Base-by-base conservation (phyloP, 352 stramenopile species). In the Phytophthora ramorum region DNA sequence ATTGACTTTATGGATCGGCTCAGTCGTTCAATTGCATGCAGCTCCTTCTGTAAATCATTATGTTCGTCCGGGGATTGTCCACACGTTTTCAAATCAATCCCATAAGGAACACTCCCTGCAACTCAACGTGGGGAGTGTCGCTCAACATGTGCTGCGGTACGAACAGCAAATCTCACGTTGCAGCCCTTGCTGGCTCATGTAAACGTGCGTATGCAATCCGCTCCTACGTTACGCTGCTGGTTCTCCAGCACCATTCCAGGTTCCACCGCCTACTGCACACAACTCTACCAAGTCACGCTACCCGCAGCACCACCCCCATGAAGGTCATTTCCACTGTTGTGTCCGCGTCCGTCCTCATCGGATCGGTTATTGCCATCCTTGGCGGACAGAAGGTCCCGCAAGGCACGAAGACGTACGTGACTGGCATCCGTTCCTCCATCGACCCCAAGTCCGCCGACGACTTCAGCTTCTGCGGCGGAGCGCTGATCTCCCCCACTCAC, bases 391-490 rank as follows among this genome's bases (percentile, higher is more conserved):
- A 65, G 14, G 73, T 83, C 9, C 58, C 78, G 8, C 44, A 62
- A 17, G 73, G 71, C 7, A 44, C 58, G 4, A 78, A 80, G 63
- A 83, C 66, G 20, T 86, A 83, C 66, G 71, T 52, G 24, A 68
- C 58, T 3, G 78, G 76, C 20, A 57, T 85, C 24, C 76, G 76
- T 44, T 34, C 34, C 10, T 74, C 65, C 7, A 54, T 74, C 22
- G 54, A 78, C 30, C 58, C 68, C n/a, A 55, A 61, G 3, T 59
- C 41, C 0, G 7, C 12, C 6, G 50, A 72, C 13, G 51, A 68
- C 32, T 64, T 63, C 49, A 76, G 35, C 35, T 69, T 60, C 47
- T 78, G 70, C 50, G 65, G 50, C 10, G 65, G 55, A 4, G 60
- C 19, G 22, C 62, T 78, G 4, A 68, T 78, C 34, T 41, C 55